Percentiles rank a stretch among this genome's conserved stretches.
Evolutionary conservation across 371 early-diverging fungal genomes (phyloP).

Genomic region (Mortierella sp.): DNA sequence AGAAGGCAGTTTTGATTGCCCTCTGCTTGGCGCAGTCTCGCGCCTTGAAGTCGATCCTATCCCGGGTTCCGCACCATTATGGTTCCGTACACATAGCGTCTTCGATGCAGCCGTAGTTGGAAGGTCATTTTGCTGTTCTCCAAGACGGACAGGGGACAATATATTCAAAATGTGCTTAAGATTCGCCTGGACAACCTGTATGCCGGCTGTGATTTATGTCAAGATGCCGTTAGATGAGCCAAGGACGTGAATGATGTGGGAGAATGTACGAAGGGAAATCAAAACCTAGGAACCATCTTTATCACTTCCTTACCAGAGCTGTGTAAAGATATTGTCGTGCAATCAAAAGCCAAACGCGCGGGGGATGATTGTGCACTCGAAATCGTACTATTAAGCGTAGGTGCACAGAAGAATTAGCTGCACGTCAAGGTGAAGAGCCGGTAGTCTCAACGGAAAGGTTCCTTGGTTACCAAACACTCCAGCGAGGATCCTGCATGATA

Average conservation of each 20-base stretch:
- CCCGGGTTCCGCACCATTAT: neutral
- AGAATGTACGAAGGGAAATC: no score
- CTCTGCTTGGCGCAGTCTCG: slow-evolving; percentile 27
- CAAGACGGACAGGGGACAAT: slow-evolving; percentile 11
- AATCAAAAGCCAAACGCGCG: slow-evolving; percentile 36
- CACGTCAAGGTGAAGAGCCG: no score
- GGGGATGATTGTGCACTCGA: slow-evolving; percentile 4
- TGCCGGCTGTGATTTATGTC: neutral
- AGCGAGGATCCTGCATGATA: slow-evolving; percentile 68
- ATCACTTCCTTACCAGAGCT: slow-evolving; percentile 8
- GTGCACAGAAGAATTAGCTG: neutral
- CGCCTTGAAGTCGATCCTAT: neutral
- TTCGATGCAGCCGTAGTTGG: neutral
- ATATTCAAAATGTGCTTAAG: slow-evolving; percentile 27
- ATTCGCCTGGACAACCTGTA: slow-evolving; percentile 27
- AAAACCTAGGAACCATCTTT: neutral
- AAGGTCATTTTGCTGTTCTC: slow-evolving; percentile 14
- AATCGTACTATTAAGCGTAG: slow-evolving; percentile 12
- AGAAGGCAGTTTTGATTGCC: slow-evolving; percentile 40
- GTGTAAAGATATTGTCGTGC: slow-evolving; percentile 20
- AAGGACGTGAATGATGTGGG: no score
- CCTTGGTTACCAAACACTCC: slow-evolving; percentile 55
- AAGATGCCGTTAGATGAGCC: no score
- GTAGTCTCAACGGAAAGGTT: no score
- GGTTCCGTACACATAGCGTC: neutral